Evolutionary conservation across 2,329 filamentous ascomycete genomes (phyloP).

Genomic region (Exophiala sp.): DNA sequence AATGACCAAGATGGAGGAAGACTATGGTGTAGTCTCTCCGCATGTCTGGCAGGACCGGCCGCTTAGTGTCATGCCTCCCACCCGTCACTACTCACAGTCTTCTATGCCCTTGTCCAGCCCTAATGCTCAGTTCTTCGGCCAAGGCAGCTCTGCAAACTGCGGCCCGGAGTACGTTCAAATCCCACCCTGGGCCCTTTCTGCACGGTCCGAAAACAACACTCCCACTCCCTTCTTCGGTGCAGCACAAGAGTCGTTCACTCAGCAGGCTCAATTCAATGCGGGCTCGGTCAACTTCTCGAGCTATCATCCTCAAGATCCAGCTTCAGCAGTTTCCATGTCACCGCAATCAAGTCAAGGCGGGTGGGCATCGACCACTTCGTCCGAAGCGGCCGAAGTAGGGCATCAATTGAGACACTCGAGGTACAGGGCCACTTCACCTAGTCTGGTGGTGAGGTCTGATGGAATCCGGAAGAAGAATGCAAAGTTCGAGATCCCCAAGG

Average conservation of each 20-base stretch:
- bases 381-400: conserved; percentile 41
- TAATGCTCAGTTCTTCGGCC: conserved; percentile 58
- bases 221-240: conserved; percentile 66
- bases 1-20: conserved; percentile 45
- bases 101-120: conserved; percentile 46
- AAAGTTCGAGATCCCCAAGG: conserved; percentile 91
- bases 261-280: conserved; percentile 35
- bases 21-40: conserved; percentile 49
- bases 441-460: conserved; percentile 63
- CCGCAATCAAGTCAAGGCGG: conserved; percentile 56
- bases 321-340: conserved; percentile 53
- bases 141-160: conserved; percentile 48
- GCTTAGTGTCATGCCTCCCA: conserved; percentile 40
- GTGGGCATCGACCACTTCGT: conserved; percentile 43
- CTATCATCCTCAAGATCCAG: conserved; percentile 44
- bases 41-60: conserved; percentile 47
- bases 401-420: conserved; percentile 34
- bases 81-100: conserved; percentile 39
- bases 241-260: conserved; percentile 49
- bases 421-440: conserved; percentile 58
- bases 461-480: conserved; percentile 99
- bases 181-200: conserved; percentile 58
- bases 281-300: conserved; percentile 39
- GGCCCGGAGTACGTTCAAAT: conserved; percentile 42
- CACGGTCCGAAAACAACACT: conserved; percentile 64